Evolutionary conservation across 192 early-diverging fungal genomes (phyloP).

Genomic region (Pilobolus umbonatus): DNA sequence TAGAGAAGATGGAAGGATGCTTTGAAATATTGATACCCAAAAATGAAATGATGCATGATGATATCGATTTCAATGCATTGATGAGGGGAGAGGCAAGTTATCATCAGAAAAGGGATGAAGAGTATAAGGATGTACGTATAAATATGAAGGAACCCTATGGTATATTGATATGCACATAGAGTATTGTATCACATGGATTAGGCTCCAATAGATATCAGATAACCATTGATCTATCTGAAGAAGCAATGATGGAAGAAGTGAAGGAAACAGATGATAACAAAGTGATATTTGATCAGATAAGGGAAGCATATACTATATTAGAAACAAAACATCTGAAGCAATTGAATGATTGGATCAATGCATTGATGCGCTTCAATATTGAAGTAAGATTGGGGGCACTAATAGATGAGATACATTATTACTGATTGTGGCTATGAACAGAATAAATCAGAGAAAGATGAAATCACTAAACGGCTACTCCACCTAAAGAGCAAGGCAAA

Average conservation of each 20-base stretch:
- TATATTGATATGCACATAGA: background rate
- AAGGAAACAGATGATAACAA: constrained; percentile 50
- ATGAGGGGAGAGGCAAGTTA: constrained; percentile 17
- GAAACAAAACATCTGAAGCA: constrained; percentile 38
- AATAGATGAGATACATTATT: background rate
- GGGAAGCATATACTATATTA: constrained; percentile 43
- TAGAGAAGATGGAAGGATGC: constrained; percentile 42
- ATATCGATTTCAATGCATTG: constrained; percentile 34
- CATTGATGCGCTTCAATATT: constrained; percentile 36
- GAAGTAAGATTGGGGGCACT: constrained; percentile 19
- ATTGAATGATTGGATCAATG: constrained; percentile 46
- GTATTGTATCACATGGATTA: constrained; percentile 44
- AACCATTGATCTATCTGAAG: constrained; percentile 48
- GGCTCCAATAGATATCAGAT: constrained; percentile 57
- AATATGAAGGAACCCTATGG: background rate
- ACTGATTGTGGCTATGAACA: background rate
- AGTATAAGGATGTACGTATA: constrained; percentile 18
- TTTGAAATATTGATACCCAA: constrained; percentile 50
- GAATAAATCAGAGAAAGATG: constrained; percentile 34
- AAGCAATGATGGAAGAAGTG: constrained; percentile 43
- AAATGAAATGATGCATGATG: constrained; percentile 22
- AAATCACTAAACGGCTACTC: constrained; percentile 34
- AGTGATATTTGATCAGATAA: constrained; percentile 51
- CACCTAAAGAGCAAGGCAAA: constrained; percentile 34
- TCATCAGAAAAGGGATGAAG: background rate